Conservation (phyloP, 805 yeast species). For the Zygosaccharomyces gambellarensis region DNA sequence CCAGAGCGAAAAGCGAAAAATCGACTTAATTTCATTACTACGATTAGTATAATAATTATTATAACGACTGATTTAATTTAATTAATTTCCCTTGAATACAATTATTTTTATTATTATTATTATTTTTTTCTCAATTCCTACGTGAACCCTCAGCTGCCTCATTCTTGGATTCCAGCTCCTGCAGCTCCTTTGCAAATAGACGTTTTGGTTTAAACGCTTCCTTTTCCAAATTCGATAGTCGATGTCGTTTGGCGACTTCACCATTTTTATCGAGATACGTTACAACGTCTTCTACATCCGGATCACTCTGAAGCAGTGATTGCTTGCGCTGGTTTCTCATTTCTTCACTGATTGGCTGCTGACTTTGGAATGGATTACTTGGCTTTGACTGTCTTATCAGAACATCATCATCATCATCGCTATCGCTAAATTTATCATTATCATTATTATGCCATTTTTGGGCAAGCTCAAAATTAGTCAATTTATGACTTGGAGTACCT, state of each 20-base stretch:
- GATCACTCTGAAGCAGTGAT: constrained; percentile 15
- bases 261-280: constrained; percentile 35
- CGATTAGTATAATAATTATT: neutral
- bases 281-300: constrained; percentile 25
- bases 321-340: constrained; percentile 16
- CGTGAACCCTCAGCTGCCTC: constrained; percentile 2
- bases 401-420: constrained; percentile 9
- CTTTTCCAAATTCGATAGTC: constrained; percentile 21
- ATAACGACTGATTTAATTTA: too few species aligned
- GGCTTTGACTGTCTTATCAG: constrained; percentile 1
- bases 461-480: constrained; percentile 33
- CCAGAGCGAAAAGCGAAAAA: constrained; percentile 11
- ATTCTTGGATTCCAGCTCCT: constrained; percentile 8
- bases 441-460: constrained; percentile 34
- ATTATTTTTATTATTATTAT: neutral
- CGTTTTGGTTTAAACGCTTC: constrained; percentile 27
- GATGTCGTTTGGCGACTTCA: constrained; percentile 25
- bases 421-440: constrained; percentile 12
- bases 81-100: neutral
- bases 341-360: constrained; percentile 11
- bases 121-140: neutral
- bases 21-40: constrained; percentile 1
- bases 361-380: constrained; percentile 16
- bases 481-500: constrained; percentile 36
- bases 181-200: constrained; percentile 22